A percentile compares a stretch with the other conserved stretches of the same genome.
These are phyloP conservation scores for Tulasnella sp. DNA, from an alignment of 768 basidiomycete genomes.

Conservation along the genomic window DNA sequence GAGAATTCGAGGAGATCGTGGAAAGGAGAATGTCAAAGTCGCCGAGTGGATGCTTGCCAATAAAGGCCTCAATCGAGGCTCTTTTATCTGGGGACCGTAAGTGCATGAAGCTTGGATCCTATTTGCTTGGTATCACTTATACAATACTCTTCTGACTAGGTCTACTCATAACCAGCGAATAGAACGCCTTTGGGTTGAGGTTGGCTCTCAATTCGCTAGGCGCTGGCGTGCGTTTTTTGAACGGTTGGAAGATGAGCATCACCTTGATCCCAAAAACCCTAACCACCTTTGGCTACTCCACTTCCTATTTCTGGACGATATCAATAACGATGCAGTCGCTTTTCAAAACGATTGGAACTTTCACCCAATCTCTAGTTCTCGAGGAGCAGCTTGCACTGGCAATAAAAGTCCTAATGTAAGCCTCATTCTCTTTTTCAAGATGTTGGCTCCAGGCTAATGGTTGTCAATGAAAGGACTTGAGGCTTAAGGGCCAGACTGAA, in stretches of 20 bases:
- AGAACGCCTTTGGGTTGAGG: slow-evolving; percentile 53
- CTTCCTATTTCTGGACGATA: slow-evolving; percentile 46
- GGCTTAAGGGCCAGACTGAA: no score
- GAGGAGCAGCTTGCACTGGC: no score
- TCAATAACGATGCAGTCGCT: slow-evolving; percentile 48
- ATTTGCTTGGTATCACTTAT: slow-evolving; percentile 37
- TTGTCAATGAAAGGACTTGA: no score
- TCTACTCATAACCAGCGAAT: slow-evolving; percentile 52
- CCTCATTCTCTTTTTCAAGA: no score
- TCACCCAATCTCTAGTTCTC: no score
- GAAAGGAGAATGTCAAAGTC: slow-evolving; percentile 46
- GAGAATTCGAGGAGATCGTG: slow-evolving; percentile 20
- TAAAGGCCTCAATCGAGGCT: slow-evolving; percentile 43
- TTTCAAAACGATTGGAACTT: slow-evolving; percentile 36
- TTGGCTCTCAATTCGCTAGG: slow-evolving; percentile 48
- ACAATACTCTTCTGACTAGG: slow-evolving; percentile 37
- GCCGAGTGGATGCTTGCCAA: slow-evolving; percentile 46
- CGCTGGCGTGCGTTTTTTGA: slow-evolving; percentile 52
- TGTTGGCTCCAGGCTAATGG: no score
- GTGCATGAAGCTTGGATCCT: no score
- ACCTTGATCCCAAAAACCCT: slow-evolving; percentile 43
- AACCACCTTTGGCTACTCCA: slow-evolving; percentile 54
- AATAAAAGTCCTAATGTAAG: no score
- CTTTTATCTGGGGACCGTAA: slow-evolving; percentile 35
- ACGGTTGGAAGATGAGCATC: slow-evolving; percentile 45